phyloP scores from a whole-genome alignment of 257 asterid genomes.

The Osmanthus fragrans region DNA sequence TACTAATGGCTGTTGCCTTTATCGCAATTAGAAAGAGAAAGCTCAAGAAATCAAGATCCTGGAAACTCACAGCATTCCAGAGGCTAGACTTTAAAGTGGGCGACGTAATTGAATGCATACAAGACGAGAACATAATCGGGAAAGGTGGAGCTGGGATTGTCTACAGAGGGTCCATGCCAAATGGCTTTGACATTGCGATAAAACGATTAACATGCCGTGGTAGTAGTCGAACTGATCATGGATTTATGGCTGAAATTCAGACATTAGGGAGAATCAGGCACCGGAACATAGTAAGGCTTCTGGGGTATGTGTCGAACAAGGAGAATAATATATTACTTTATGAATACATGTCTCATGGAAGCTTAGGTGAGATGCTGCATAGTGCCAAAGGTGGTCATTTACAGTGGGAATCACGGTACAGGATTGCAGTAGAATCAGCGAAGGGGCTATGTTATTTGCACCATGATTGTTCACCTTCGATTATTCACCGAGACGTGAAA shows the following conservation, averaged over 20 bases:
- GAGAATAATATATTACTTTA: constrained; percentile 71
- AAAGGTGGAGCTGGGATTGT: constrained; percentile 91
- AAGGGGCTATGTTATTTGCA: constrained; percentile 89
- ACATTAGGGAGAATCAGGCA: constrained; percentile 81
- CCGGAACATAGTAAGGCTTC: constrained; percentile 72
- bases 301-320: constrained; percentile 68
- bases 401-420: constrained; percentile 81
- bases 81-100: constrained; percentile 56
- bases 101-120: constrained; percentile 68
- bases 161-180: constrained; percentile 82
- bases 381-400: constrained; percentile 76
- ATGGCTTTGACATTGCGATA: constrained; percentile 68
- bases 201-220: constrained; percentile 53
- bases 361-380: constrained; percentile 86
- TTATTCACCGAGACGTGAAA: constrained; percentile 84
- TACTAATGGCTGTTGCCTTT: constrained; percentile 38
- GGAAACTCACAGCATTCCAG: constrained; percentile 86
- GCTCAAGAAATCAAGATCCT: constrained; percentile 39
- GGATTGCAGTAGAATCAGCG: constrained; percentile 78
- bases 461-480: constrained; percentile 87
- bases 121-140: constrained; percentile 84
- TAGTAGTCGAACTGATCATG: constrained; percentile 53
- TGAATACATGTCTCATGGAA: constrained; percentile 94
- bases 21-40: constrained; percentile 23
- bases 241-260: constrained; percentile 80